Conservation (phyloP, 805 yeast genomes). For the Ogataea trehaloabstinens region DNA sequence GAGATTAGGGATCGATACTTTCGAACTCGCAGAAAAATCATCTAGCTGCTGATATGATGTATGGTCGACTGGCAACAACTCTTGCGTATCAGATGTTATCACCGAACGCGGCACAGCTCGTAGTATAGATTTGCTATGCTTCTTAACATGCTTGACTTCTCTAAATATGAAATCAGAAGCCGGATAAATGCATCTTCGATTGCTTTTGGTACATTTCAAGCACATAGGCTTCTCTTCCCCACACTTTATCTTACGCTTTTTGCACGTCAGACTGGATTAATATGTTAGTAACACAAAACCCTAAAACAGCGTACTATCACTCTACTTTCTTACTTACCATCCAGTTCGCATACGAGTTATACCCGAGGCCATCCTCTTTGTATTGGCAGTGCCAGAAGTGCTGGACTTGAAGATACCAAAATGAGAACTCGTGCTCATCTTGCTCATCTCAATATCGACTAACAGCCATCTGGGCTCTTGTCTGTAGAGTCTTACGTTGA, state of each 20-base stretch:
- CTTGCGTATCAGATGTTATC: too few relatives aligned
- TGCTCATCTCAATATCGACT: background rate
- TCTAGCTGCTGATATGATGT: too few relatives aligned
- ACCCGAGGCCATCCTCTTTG: conserved; percentile 2
- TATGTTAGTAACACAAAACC: background rate
- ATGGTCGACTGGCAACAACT: too few relatives aligned
- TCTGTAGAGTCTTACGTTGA: too few relatives aligned
- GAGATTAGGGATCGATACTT: conserved; percentile 3
- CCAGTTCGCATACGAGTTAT: conserved; percentile 9
- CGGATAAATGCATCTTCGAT: conserved; percentile 9
- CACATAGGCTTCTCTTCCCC: conserved; percentile 9
- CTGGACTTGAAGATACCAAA: background rate
- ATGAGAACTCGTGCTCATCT: background rate
- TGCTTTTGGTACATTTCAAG: conserved; percentile 5
- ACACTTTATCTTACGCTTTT: conserved; percentile 13
- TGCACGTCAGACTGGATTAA: conserved; percentile 4
- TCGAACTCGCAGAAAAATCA: too few relatives aligned
- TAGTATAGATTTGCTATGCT: too few relatives aligned
- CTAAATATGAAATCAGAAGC: conserved; percentile 3
- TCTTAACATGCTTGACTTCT: background rate
- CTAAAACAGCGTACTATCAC: background rate
- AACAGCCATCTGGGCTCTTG: too few relatives aligned
- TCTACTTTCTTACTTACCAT: conserved; percentile 6
- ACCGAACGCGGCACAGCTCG: too few relatives aligned
- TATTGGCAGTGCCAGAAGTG: background rate